A percentile compares a stretch with the other conserved stretches of the same genome.
Conservation (phyloP, 352 stramenopile genomes). For the Phytophthora aleatoria region DNA sequence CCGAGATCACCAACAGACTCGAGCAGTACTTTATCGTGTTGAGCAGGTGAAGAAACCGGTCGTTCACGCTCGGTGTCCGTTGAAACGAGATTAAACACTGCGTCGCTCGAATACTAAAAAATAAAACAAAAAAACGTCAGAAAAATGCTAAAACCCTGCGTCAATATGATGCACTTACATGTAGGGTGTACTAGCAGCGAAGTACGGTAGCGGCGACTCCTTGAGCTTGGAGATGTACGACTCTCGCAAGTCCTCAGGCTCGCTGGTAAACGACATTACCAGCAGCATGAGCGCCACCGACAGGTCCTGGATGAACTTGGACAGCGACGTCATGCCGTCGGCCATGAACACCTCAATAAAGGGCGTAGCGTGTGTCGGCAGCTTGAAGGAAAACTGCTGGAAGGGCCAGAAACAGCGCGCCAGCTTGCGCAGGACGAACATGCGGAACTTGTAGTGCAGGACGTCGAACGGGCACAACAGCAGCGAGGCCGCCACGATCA, state of each 20-base stretch:
- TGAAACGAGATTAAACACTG: constrained; percentile 87
- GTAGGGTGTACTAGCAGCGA: constrained; percentile 72
- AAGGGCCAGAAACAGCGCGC: constrained; percentile 70
- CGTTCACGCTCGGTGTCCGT: constrained; percentile 64
- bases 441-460: constrained; percentile 66
- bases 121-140: constrained; percentile 9
- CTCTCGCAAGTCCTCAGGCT: constrained; percentile 46
- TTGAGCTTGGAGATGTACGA: constrained; percentile 79
- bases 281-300: constrained; percentile 69
- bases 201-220: constrained; percentile 70
- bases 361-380: constrained; percentile 58
- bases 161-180: constrained; percentile 46
- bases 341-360: constrained; percentile 85
- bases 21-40: constrained; percentile 90
- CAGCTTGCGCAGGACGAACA: constrained; percentile 61
- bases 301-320: constrained; percentile 83
- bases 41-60: constrained; percentile 81
- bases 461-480: constrained; percentile 74
- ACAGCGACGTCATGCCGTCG: constrained; percentile 82
- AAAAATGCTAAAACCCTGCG: neutral
- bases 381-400: constrained; percentile 57
- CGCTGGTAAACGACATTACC: constrained; percentile 53
- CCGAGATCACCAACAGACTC: constrained; percentile 76
- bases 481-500: constrained; percentile 41
- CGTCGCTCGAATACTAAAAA: constrained; percentile 66